Evolutionary conservation across 441 rosid genomes (phyloP), one percentile per base, ranked within the genome.

Genomic region (Theobroma grandiflorum): DNA sequence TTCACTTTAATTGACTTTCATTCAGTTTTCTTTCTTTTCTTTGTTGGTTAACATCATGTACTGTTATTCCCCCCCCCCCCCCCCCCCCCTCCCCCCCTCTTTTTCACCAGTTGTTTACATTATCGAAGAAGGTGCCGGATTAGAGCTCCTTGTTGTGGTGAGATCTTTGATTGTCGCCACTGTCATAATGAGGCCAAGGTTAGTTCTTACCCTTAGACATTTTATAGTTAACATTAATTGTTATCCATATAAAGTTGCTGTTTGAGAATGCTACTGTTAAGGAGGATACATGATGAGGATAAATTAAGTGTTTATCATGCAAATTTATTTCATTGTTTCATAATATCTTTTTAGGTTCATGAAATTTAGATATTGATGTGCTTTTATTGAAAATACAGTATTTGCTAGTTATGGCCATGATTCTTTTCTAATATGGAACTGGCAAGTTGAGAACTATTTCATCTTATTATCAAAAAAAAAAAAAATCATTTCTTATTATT

Each of bases 111-210:
- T 75, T 96, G 98, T 81, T 80, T 85, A 8, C 98, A 94, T 81
- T 96, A 93, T 82, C 86, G 83, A 49, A 78, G 98, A 84, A 90
- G 96, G 79, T 96, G 98, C 76, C 84, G 83, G 79, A 88, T 96
- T 74, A 92, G 89, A 89, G 97, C 98, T 72, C 99, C 99, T 71
- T 96, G 98, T 84, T 96, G 99, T 77, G 87, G 86, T 66, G 96
- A 92, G 87, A 75, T 92, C 42, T 93, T 92, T 87, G 93, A 88
- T 88, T 96, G 99, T 76, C 98, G 91, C 55, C 99, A 94, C 79
- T 96, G 99, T 82, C 99, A 96, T 79, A 86, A 96, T 50, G 98
- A 96, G 78, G 90, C 90, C 15, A 88, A 86, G 93, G 98, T 92
- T 76, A 62, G 82, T 69, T 61, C 22, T 33, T 18, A 38, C 1